phyloP scores from a whole-genome alignment of 163 green algal species.

The Botryococcus braunii region DNA sequence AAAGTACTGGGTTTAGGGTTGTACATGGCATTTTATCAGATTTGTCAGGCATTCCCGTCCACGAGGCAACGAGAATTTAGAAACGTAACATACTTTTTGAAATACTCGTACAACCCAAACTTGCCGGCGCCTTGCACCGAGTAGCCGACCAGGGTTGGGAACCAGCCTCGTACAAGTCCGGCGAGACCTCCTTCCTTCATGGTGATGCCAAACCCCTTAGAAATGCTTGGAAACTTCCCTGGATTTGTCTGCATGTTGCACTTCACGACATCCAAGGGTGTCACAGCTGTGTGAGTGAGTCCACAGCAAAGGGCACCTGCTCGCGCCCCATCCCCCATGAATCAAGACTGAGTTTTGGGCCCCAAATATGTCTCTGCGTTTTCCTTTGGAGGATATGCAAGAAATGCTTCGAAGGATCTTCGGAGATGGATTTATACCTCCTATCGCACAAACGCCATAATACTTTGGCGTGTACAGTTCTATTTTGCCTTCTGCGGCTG shows the following conservation, averaged over 20 bases:
- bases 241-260: constrained; percentile 88
- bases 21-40: too few relatives aligned
- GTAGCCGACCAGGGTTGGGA: constrained; percentile 85
- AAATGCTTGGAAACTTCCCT: constrained; percentile 82
- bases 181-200: constrained; percentile 53
- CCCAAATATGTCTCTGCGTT: too few relatives aligned
- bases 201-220: constrained; percentile 68
- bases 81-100: constrained; percentile 52
- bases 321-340: constrained; percentile 26
- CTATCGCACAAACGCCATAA: too few relatives aligned
- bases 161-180: constrained; percentile 77
- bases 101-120: constrained; percentile 84
- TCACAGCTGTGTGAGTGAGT: constrained; percentile 85
- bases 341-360: too few relatives aligned
- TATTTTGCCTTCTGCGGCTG: too few relatives aligned
- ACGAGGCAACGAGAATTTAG: too few relatives aligned
- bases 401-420: too few relatives aligned
- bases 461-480: too few relatives aligned
- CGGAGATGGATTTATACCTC: too few relatives aligned
- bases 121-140: constrained; percentile 83
- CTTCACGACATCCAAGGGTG: constrained; percentile 98
- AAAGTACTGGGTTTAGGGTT: too few relatives aligned
- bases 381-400: too few relatives aligned
- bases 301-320: constrained; percentile 78
- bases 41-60: too few relatives aligned